Evolutionary conservation across 1,284 basidiomycete species (phyloP).

Genomic region (Naganishia sp.): DNA sequence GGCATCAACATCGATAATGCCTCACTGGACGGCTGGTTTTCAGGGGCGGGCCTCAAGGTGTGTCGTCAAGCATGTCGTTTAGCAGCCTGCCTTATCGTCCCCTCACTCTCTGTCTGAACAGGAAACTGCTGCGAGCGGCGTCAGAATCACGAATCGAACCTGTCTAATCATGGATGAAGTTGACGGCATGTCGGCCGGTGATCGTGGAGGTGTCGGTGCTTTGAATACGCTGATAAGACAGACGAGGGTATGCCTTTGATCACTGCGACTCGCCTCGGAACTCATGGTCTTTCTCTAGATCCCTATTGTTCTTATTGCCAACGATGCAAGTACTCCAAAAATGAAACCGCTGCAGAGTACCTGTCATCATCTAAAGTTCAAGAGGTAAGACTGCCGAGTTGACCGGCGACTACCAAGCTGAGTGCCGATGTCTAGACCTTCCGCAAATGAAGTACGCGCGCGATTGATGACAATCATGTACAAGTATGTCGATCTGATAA

Average conservation of each 20-base stretch:
- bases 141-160: constrained; percentile 73
- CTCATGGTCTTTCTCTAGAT: constrained; percentile 60
- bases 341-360: constrained; percentile 80
- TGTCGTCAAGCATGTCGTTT: background rate
- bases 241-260: constrained; percentile 64
- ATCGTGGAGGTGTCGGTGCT: constrained; percentile 92
- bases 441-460: constrained; percentile 72
- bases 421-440: constrained; percentile 61
- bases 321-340: constrained; percentile 82
- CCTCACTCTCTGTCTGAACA: constrained; percentile 38
- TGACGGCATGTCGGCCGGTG: constrained; percentile 97
- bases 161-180: constrained; percentile 99
- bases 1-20: constrained; percentile 84
- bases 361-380: constrained; percentile 75
- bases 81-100: background rate
- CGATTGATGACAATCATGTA: constrained; percentile 83
- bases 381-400: constrained; percentile 58
- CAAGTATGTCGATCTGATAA: constrained; percentile 62
- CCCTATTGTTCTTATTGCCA: constrained; percentile 97
- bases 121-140: constrained; percentile 67
- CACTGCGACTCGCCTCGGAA: background rate
- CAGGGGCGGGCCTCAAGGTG: constrained; percentile 61
- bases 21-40: constrained; percentile 84
- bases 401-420: constrained; percentile 1
- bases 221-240: constrained; percentile 91